Base-by-base conservation (phyloP, 2,329 filamentous ascomycete species). In the Colletotrichum tabaci region DNA sequence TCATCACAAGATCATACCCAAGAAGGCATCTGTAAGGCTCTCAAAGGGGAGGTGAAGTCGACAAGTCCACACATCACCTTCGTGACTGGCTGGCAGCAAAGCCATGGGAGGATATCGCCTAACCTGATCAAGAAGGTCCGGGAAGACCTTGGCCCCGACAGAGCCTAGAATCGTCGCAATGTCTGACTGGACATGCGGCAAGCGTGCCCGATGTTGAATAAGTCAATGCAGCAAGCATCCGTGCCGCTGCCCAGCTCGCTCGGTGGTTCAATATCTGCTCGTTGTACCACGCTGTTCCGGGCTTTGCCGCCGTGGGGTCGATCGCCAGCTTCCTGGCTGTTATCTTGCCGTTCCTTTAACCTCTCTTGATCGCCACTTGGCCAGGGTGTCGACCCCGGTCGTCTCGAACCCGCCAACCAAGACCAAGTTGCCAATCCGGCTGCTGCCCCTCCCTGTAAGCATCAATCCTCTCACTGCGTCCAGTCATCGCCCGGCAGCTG, bases 91-190 rank as follows among this genome's bases (percentile, higher is more conserved):
- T 15, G 15, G 8, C 16, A 16, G 15, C 18, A 13, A 8, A n/a
- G 50, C 21, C 55, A 35, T 10, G 42, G n/a, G 40, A 30, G 4
- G 10, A 26, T 10, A 30, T 42, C 4, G 8, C 8, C 66, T 69
- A 69, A 55, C 66, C 55, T 18, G 4, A 66, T 69, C 15, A 7
- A 69, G 66, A 66, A 69, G 66, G 61, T 66, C 23, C 3, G 12
- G 12, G 9, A n/a, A 55, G 52, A 35, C 26, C 26, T 26, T 26
- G 26, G 26, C 3, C 26, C 26, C 26, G 16, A 26, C 30, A n/a
- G 13, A 23, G 46, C n/a, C 46, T 16, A 15, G 46, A 60, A 46
- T 47, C 35, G 30, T 50, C 30, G 40, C n/a, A 7, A 52, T 7
- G 30, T 9, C 30, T 30, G 30, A 6, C 46, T 47, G 35, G 42